Base-by-base conservation (phyloP, 176 grass and related monocot species). In the Calamus simplicifolius region DNA sequence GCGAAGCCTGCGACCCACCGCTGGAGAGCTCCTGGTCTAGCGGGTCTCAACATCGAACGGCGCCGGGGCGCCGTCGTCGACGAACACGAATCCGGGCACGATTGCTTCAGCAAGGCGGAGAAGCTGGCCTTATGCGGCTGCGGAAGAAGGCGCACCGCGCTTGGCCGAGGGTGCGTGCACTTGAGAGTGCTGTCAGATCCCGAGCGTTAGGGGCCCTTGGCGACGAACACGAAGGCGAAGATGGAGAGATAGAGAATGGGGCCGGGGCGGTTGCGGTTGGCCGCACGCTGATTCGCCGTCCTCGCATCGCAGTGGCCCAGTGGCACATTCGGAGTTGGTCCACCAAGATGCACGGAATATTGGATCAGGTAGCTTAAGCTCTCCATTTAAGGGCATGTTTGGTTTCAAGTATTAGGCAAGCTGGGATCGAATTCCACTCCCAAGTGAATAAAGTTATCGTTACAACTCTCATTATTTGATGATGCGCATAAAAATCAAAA, bases 151-250 rank as follows among this genome's bases (percentile, higher is more conserved):
- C n/a, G n/a, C n/a, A 90, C 6, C 78, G 83, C 16, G 86, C 86
- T 1, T 73, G 51, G 4, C 91, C 91, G 65, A 95, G 68, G 14
- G 91, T 95, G 91, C 90, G 91, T 57, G 83, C 91, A 25, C 91
- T 86, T 0, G 91, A 95, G 0, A 95, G 77, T 48, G 86, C 82
- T 10, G 89, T 88, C 72, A 95, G 43, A 80, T 95, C 91, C 16
- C 68, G 83, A 5, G 84, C 63, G 71, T 68, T 63, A 1, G 90
- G 86, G 0, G 1, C 86, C 86, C 62, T 82, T 81, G 59, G 80
- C 56, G 29, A 77, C 74, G 21, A 23, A 23, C 21, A 23, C 1
- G 67, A 95, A 95, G 28, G 55, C 1, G 4, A 83, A 83, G 0
- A 84, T 62, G 3, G 90, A 77, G 4, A 80, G 13, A 0, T 55